Evolutionary conservation across 495 filamentous ascomycete species (phyloP).

Genomic region (Mytilinidion resinicola): DNA sequence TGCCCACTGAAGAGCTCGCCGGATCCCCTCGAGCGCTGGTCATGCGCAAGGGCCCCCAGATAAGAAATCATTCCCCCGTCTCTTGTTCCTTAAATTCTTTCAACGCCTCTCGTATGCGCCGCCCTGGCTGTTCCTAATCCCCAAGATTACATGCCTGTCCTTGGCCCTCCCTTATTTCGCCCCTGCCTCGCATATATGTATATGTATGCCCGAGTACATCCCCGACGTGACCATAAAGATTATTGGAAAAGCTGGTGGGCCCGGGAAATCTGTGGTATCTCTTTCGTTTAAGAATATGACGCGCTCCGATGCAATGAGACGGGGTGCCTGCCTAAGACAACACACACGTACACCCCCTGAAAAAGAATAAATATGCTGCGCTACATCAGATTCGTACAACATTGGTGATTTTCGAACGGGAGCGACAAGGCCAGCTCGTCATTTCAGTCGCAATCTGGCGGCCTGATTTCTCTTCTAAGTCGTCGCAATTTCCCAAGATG

Average conservation of each 20-base stretch:
- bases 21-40: no score
- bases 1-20: no score
- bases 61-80: background rate
- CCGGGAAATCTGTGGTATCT: background rate
- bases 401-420: background rate
- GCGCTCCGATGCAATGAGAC: background rate
- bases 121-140: background rate
- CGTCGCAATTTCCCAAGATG: background rate
- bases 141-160: background rate
- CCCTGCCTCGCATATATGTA: background rate
- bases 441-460: background rate
- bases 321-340: no score
- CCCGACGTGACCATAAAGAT: background rate
- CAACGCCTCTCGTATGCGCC: conserved; percentile 13
- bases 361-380: conserved; percentile 4
- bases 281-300: conserved; percentile 3
- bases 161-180: background rate
- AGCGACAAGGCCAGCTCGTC: conserved; percentile 24
- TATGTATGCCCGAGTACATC: background rate
- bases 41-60: background rate
- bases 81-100: background rate
- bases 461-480: background rate
- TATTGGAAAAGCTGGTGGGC: background rate
- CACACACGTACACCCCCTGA: background rate
- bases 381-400: conserved; percentile 2